A percentile compares a stretch with the other conserved stretches of the same genome.
phyloP scores from a whole-genome alignment of 2,329 filamentous ascomycete genomes.

The Davidsoniella eucalypti region DNA sequence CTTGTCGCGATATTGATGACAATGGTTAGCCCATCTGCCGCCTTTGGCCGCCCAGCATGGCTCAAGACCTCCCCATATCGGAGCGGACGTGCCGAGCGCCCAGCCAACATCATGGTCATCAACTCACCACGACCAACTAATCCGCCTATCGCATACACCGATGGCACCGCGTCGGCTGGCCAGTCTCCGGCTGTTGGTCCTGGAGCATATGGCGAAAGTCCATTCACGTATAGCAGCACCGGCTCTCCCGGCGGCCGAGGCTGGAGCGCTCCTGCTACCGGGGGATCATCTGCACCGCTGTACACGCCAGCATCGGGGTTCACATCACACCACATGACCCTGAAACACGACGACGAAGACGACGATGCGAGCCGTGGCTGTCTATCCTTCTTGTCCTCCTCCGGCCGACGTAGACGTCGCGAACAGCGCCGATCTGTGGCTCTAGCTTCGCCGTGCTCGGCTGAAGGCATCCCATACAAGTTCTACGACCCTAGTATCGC shows the following conservation, averaged over 20 bases:
- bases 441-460: not conserved
- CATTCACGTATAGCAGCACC: no score
- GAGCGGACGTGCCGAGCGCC: constrained; percentile 1
- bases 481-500: constrained; percentile 5
- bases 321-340: constrained; percentile 2
- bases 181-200: no score
- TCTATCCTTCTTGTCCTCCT: not conserved
- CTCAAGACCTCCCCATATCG: constrained; percentile 21
- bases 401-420: not conserved
- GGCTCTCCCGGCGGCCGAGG: no score
- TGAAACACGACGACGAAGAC: not conserved
- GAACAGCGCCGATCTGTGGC: constrained; percentile 13
- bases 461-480: constrained; percentile 10
- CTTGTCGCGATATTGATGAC: constrained; percentile 22
- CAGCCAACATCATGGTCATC: constrained; percentile 8
- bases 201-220: no score
- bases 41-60: constrained; percentile 26
- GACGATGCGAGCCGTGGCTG: constrained; percentile 1
- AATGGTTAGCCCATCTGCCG: constrained; percentile 22
- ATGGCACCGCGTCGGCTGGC: not conserved
- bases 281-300: no score
- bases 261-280: no score
- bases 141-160: not conserved
- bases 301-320: not conserved
- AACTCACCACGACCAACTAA: not conserved